Evolutionary conservation across 805 yeast genomes (phyloP).

Genomic region (Kuraishia floccosa): DNA sequence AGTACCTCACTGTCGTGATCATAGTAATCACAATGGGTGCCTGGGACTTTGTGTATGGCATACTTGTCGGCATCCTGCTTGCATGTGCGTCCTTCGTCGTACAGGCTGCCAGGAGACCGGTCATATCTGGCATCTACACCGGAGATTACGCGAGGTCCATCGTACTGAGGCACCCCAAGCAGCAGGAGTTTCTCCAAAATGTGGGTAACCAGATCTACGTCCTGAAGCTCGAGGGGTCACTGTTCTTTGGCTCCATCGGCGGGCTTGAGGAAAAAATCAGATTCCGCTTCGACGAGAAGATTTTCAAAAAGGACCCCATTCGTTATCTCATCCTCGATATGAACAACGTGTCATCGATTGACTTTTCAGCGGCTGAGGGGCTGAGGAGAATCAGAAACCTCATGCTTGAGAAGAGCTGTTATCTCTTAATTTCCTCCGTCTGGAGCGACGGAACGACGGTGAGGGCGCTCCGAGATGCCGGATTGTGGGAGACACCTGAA

Average conservation of each 20-base stretch:
- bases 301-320: slow-evolving; percentile 46
- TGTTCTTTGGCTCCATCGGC: slow-evolving; percentile 93
- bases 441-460: slow-evolving; percentile 46
- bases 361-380: slow-evolving; percentile 94
- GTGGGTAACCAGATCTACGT: slow-evolving; percentile 90
- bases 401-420: slow-evolving; percentile 55
- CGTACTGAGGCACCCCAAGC: slow-evolving; percentile 82
- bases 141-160: slow-evolving; percentile 89
- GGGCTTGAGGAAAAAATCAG: slow-evolving; percentile 75
- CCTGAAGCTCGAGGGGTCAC: slow-evolving; percentile 74
- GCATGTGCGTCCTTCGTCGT: slow-evolving; percentile 96
- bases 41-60: slow-evolving; percentile 90
- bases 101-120: slow-evolving; percentile 77
- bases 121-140: slow-evolving; percentile 70
- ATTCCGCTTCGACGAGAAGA: slow-evolving; percentile 43
- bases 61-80: slow-evolving; percentile 76
- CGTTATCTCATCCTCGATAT: slow-evolving; percentile 78
- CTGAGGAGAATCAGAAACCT: slow-evolving; percentile 78
- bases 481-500: slow-evolving; percentile 50
- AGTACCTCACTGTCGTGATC: slow-evolving; percentile 71
- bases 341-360: slow-evolving; percentile 70
- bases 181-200: slow-evolving; percentile 70
- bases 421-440: slow-evolving; percentile 71
- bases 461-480: slow-evolving; percentile 71
- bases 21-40: slow-evolving; percentile 95